These are phyloP conservation scores for Gossypium armourianum DNA, from an alignment of 441 rosid genomes.

Conservation along the genomic window DNA sequence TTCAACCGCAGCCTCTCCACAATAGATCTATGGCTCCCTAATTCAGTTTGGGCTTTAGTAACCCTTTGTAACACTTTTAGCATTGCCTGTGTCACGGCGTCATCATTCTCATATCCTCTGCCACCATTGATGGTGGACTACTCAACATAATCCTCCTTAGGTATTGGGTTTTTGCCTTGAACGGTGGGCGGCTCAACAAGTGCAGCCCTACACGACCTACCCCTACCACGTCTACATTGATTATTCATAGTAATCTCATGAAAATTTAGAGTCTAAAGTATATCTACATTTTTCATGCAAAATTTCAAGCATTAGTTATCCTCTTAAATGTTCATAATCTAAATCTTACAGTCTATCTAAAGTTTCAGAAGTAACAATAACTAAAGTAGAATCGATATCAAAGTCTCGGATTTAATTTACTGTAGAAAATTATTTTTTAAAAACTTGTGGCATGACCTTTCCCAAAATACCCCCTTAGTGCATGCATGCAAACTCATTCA, in stretches of 20 bases:
- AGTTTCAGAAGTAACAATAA: background rate
- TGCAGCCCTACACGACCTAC: background rate
- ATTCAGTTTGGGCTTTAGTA: background rate
- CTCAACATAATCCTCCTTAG: background rate
- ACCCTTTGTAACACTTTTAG: background rate
- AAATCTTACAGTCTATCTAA: background rate
- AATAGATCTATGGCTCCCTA: background rate
- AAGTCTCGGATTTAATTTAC: background rate
- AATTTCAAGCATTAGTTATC: background rate
- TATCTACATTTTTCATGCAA: background rate
- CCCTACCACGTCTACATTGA: background rate
- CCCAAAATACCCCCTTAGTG: background rate
- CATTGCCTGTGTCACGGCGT: background rate
- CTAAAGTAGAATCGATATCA: background rate
- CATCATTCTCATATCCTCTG: background rate
- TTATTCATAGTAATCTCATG: background rate
- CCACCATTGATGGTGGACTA: background rate
- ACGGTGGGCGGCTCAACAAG: background rate
- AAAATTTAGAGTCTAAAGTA: background rate
- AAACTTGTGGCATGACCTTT: background rate
- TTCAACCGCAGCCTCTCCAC: background rate
- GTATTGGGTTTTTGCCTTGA: background rate
- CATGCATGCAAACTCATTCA: background rate
- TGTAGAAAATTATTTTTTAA: no score
- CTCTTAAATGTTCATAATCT: background rate